These are phyloP conservation scores for Saturnispora hagleri DNA, from an alignment of 805 yeast genomes.

Conservation along the genomic window DNA sequence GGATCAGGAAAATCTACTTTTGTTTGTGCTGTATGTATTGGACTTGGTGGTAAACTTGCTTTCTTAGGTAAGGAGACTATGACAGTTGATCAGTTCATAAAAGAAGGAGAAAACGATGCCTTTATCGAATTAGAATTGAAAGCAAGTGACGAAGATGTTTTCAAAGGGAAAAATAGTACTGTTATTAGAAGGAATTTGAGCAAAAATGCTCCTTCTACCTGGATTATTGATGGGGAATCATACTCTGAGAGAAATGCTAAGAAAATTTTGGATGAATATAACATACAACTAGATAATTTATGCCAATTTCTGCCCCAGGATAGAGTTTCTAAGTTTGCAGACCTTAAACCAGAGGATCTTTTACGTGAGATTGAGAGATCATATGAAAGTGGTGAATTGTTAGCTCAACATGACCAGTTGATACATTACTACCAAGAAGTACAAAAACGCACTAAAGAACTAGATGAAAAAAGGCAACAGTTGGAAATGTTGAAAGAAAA, in stretches of 20 bases:
- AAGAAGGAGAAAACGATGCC: conserved; percentile 46
- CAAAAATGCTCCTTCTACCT: conserved; percentile 35
- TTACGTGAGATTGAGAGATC: conserved; percentile 76
- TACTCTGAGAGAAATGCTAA: conserved; percentile 39
- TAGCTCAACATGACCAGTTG: conserved; percentile 47
- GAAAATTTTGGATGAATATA: conserved; percentile 37
- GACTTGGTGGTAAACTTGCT: conserved; percentile 72
- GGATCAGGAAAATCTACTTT: conserved; percentile 94
- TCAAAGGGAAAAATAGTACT: conserved; percentile 18
- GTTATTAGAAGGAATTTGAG: conserved; percentile 36
- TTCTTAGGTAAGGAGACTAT: conserved; percentile 60
- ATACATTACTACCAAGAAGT: conserved; percentile 39
- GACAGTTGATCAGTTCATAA: conserved; percentile 58
- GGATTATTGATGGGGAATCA: conserved; percentile 38
- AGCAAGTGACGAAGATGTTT: conserved; percentile 27
- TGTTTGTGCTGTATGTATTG: conserved; percentile 86
- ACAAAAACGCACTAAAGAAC: conserved; percentile 22
- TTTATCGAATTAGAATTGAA: conserved; percentile 44
- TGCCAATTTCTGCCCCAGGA: conserved; percentile 96
- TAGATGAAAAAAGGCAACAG: conserved; percentile 24
- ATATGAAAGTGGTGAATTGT: conserved; percentile 51
- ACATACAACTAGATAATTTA: conserved; percentile 81
- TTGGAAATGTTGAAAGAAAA: conserved; percentile 29
- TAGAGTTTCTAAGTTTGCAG: conserved; percentile 86
- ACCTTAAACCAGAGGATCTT: conserved; percentile 63